These are phyloP conservation scores for Suillus occidentalis DNA, from an alignment of 768 basidiomycete genomes.

Conservation along the genomic window DNA sequence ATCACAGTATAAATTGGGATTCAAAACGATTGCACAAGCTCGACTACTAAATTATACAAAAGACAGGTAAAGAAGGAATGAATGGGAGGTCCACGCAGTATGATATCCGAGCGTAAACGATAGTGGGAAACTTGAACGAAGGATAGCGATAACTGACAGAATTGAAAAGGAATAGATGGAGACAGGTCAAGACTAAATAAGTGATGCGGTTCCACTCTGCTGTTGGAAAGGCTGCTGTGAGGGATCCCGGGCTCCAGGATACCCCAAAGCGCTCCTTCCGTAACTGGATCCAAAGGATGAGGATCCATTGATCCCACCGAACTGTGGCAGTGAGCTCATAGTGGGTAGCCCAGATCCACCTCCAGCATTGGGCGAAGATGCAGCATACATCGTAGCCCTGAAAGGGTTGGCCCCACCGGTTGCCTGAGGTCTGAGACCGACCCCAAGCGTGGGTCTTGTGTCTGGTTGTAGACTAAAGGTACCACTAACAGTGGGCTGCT, in stretches of 20 bases:
- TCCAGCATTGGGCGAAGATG: conserved; percentile 14
- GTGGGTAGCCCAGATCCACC: conserved; percentile 15
- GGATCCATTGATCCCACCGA: conserved; percentile 20
- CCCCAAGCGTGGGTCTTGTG: conserved; percentile 38
- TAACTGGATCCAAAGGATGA: conserved; percentile 17
- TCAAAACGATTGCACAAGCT: conserved; percentile 6
- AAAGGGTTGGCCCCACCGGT: conserved; percentile 63
- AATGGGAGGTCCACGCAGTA: background rate
- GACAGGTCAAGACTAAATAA: conserved; percentile 42
- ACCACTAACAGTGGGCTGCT: conserved; percentile 22
- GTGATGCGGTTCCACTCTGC: conserved; percentile 44
- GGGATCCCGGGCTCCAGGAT: conserved; percentile 17
- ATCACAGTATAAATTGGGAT: background rate
- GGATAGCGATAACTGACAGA: background rate
- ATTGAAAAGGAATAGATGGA: conserved; percentile 6
- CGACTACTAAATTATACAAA: conserved; percentile 6
- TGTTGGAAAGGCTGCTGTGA: conserved; percentile 34
- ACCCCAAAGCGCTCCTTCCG: conserved; percentile 24
- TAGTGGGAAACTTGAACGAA: background rate
- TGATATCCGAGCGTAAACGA: conserved; percentile 7
- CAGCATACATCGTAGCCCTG: conserved; percentile 57
- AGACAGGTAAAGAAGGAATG: background rate
- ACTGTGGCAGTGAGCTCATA: conserved; percentile 28
- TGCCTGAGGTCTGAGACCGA: conserved; percentile 55
- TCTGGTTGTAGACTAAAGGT: conserved; percentile 38